Conservation (phyloP, 2,329 filamentous ascomycete genomes). For the Ophiocordyceps robertsii region DNA sequence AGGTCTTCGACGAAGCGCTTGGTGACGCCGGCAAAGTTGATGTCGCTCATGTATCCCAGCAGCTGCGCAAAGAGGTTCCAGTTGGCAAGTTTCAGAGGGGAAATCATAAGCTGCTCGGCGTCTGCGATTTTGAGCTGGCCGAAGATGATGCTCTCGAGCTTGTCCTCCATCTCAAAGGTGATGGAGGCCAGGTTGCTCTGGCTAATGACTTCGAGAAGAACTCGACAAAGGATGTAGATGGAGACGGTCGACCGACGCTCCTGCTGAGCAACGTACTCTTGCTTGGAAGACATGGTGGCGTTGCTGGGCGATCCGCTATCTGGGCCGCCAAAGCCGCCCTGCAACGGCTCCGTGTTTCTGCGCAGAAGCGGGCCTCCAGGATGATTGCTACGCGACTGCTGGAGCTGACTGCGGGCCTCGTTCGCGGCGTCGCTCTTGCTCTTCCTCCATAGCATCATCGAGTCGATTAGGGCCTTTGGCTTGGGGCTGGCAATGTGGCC, state of each 20-base stretch:
- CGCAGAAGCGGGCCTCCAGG: constrained; percentile 42
- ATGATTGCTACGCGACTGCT: constrained; percentile 31
- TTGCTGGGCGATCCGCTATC: constrained; percentile 20
- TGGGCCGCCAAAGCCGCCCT: constrained; percentile 20
- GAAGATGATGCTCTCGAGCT: constrained; percentile 91
- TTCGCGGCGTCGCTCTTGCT: constrained; percentile 83
- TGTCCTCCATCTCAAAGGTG: constrained; percentile 83
- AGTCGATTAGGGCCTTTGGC: constrained; percentile 89
- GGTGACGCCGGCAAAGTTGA: constrained; percentile 77
- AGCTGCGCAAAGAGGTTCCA: constrained; percentile 91
- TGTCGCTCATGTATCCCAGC: constrained; percentile 89
- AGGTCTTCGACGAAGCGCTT: constrained; percentile 73
- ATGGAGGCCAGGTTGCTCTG: constrained; percentile 76
- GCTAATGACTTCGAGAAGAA: constrained; percentile 84
- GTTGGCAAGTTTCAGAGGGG: constrained; percentile 78
- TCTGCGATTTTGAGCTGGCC: constrained; percentile 86
- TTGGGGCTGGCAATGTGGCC: constrained; percentile 91
- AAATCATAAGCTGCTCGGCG: constrained; percentile 63
- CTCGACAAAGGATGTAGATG: constrained; percentile 88
- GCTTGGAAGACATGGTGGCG: constrained; percentile 34
- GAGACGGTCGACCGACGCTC: constrained; percentile 89
- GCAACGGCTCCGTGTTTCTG: constrained; percentile 62
- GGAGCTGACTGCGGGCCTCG: constrained; percentile 46
- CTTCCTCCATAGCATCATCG: constrained; percentile 96
- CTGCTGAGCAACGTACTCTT: constrained; percentile 63